These are phyloP conservation scores for Venturia oleaginea DNA, from an alignment of 2,329 filamentous ascomycete genomes.

Conservation along the genomic window DNA sequence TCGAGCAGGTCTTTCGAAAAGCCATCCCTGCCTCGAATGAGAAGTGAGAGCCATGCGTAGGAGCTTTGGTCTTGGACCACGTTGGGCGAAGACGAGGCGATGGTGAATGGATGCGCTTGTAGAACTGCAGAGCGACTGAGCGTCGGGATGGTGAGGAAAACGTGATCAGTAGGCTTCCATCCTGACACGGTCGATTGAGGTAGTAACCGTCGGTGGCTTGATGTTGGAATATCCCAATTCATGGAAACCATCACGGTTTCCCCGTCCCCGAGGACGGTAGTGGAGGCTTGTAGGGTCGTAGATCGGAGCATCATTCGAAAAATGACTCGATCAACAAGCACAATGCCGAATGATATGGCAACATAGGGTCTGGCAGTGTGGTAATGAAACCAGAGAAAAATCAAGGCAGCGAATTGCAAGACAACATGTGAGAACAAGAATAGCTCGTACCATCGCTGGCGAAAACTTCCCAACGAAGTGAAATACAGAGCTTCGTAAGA, in stretches of 20 bases:
- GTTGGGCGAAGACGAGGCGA: conserved; percentile 49
- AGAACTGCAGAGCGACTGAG: conserved; percentile 44
- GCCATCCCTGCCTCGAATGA: conserved; percentile 51
- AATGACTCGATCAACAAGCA: conserved; percentile 47
- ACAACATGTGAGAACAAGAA: conserved; percentile 38
- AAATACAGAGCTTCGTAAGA: conserved; percentile 54
- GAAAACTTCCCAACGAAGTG: conserved; percentile 46
- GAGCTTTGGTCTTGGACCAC: background rate
- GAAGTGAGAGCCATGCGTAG: conserved; percentile 41
- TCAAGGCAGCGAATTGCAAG: conserved; percentile 44
- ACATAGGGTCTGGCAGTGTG: conserved; percentile 45
- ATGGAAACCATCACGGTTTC: conserved; percentile 44
- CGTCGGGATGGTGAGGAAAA: conserved; percentile 52
- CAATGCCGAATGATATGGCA: conserved; percentile 44
- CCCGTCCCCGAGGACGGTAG: conserved; percentile 47
- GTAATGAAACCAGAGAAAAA: conserved; percentile 53
- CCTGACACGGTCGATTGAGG: conserved; percentile 1
- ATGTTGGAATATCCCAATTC: conserved; percentile 30
- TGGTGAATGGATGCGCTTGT: conserved; percentile 59
- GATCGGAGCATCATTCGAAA: conserved; percentile 49
- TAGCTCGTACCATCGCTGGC: conserved; percentile 30
- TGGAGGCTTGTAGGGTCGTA: conserved; percentile 38
- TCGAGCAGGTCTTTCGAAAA: conserved; percentile 49
- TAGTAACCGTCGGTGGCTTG: background rate
- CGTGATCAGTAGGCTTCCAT: conserved; percentile 54